Evolutionary conservation across 1,139 yeast species (phyloP).

Genomic region (Suhomyces kunorum): DNA sequence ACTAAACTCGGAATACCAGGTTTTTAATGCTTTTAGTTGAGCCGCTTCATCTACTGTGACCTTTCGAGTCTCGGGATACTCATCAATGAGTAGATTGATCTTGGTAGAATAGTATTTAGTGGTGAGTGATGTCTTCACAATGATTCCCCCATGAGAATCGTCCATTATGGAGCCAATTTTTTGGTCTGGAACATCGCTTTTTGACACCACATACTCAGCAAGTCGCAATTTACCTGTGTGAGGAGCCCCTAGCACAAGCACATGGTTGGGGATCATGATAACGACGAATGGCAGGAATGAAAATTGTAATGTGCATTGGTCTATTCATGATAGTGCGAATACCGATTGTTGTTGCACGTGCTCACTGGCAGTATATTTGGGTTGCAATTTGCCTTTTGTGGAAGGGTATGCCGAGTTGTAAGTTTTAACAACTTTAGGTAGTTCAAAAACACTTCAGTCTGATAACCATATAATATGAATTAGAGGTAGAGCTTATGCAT

Average conservation of each 20-base stretch:
- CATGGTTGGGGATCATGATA: conserved; percentile 30
- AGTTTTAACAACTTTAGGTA: too few species aligned
- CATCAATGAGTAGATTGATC: conserved; percentile 41
- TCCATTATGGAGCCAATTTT: conserved; percentile 6
- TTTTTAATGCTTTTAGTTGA: conserved; percentile 20
- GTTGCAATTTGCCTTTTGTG: too few species aligned
- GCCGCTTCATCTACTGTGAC: conserved; percentile 6
- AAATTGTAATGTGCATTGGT: too few species aligned
- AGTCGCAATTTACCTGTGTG: conserved; percentile 38
- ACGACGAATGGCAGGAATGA: background rate
- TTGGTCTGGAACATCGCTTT: conserved; percentile 11
- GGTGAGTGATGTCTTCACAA: conserved; percentile 27
- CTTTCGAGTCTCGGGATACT: conserved; percentile 31
- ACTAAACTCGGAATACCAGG: conserved; percentile 36
- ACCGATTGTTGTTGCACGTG: too few species aligned
- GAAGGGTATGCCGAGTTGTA: too few species aligned
- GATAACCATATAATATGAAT: too few species aligned
- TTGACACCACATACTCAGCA: conserved; percentile 23
- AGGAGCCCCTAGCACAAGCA: conserved; percentile 43
- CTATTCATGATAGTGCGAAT: too few species aligned
- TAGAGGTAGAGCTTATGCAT: too few species aligned
- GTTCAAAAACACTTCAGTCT: too few species aligned
- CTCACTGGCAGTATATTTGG: too few species aligned
- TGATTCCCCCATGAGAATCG: conserved; percentile 38
- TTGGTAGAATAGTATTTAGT: conserved; percentile 38